Conservation (phyloP, 805 yeast genomes). For the Myxozyma kluyveri region DNA sequence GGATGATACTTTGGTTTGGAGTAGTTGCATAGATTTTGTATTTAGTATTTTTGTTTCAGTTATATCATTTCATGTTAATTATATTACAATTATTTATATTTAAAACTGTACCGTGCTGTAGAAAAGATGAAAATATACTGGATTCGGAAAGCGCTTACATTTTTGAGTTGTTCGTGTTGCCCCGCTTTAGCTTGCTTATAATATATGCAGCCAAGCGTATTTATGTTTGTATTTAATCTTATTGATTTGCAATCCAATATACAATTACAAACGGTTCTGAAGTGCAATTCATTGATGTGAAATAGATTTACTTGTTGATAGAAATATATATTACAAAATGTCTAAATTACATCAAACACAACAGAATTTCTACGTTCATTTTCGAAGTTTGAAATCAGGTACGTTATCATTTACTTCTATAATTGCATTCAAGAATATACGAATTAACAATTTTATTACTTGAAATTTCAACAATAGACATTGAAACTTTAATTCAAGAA, state of each 20-base stretch:
- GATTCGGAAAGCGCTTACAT: no score
- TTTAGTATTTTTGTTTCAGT: no score
- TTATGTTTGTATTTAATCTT: background rate
- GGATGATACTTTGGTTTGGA: no score
- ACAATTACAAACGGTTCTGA: no score
- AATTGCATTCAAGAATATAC: background rate
- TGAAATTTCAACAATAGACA: no score
- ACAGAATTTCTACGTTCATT: conserved; percentile 23
- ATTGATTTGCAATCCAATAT: background rate
- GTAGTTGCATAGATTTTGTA: no score
- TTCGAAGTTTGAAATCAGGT: conserved; percentile 15
- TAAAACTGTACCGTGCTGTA: no score
- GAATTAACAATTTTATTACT: background rate
- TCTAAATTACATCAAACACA: conserved; percentile 27
- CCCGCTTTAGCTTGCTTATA: no score
- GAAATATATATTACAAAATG: conserved; percentile 4
- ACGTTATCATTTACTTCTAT: background rate
- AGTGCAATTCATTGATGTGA: background rate
- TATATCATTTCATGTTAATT: no score
- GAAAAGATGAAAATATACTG: no score
- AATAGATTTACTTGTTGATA: background rate
- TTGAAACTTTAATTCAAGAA: background rate
- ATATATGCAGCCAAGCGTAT: background rate
- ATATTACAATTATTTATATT: no score
- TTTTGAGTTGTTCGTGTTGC: no score